Percentiles rank a stretch among this genome's conserved stretches.
phyloP scores from a whole-genome alignment of 75 land plant species.

The Picea glauca region DNA sequence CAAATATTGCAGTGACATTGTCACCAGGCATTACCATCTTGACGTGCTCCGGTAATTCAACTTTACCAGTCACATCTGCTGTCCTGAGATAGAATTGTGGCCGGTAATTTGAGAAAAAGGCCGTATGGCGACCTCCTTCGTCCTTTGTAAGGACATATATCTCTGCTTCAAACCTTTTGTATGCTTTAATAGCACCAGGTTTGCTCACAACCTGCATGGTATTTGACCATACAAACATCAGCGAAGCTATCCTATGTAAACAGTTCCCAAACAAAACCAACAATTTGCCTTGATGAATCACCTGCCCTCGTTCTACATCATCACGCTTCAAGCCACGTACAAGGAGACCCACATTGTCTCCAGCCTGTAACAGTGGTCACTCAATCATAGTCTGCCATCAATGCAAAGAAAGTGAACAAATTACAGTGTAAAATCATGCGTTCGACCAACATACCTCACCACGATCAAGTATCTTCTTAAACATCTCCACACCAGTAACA shows the following conservation, averaged over 20 bases:
- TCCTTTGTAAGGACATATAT: slow-evolving; percentile 96
- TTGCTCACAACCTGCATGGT: slow-evolving; percentile 78
- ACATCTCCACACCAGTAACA: slow-evolving; percentile 99
- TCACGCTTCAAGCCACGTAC: slow-evolving; percentile 95
- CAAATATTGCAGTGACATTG: slow-evolving; percentile 87
- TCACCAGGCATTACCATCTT: slow-evolving; percentile 99
- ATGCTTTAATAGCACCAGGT: slow-evolving; percentile 80
- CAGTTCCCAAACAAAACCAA: slow-evolving; percentile 7
- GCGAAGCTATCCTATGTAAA: background rate
- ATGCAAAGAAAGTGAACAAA: background rate
- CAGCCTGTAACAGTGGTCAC: slow-evolving; percentile 54
- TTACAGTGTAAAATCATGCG: too few species aligned
- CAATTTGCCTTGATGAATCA: slow-evolving; percentile 7
- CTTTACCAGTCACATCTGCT: slow-evolving; percentile 94
- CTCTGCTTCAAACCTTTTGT: slow-evolving; percentile 92
- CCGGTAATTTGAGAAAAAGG: slow-evolving; percentile 90
- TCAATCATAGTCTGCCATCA: background rate
- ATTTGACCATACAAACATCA: background rate
- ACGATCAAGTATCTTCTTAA: slow-evolving; percentile 89
- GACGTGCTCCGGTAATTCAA: slow-evolving; percentile 85
- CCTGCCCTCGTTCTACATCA: slow-evolving; percentile 86
- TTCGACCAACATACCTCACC: slow-evolving; percentile 65
- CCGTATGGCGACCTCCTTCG: slow-evolving; percentile 98
- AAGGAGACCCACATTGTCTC: slow-evolving; percentile 99
- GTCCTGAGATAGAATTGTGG: slow-evolving; percentile 97